Evolutionary conservation across 345 rosid genomes (phyloP).

Genomic region (Gossypium mustelinum): DNA sequence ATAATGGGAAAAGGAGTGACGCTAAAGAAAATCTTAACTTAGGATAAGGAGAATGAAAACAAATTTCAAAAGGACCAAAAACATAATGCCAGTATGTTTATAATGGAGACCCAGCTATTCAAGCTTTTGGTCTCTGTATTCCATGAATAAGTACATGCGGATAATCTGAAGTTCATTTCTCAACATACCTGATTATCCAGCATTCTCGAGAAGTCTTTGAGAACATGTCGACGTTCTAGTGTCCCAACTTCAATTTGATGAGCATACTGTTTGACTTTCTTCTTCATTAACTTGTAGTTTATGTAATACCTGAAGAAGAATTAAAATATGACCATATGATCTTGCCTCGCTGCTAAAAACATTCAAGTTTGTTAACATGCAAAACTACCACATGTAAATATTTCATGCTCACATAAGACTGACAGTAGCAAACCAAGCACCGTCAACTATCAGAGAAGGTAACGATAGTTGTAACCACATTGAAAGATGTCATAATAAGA

Average conservation of each 20-base stretch:
- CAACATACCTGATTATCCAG: slow-evolving; percentile 74
- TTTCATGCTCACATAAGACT: neutral
- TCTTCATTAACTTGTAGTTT: slow-evolving; percentile 93
- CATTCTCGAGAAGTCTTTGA: slow-evolving; percentile 98
- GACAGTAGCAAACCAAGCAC: neutral
- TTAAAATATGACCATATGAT: neutral
- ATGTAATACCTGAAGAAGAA: slow-evolving; percentile 66
- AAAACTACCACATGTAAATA: neutral
- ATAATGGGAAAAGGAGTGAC: neutral
- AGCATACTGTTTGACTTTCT: slow-evolving; percentile 80
- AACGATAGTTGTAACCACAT: neutral
- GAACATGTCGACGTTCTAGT: slow-evolving; percentile 78
- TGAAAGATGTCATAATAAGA: neutral
- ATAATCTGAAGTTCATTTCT: slow-evolving; percentile 1
- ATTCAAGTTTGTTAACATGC: neutral
- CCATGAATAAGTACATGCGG: neutral
- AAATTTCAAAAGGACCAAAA: neutral
- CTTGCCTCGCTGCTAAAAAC: neutral
- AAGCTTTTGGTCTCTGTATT: neutral
- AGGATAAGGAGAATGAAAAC: neutral
- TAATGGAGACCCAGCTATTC: neutral
- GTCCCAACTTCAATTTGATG: slow-evolving; percentile 74
- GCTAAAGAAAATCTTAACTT: neutral
- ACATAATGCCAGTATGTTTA: neutral
- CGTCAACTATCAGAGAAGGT: neutral